Evolutionary conservation across 179 eudicot species (phyloP), one percentile per base, ranked within the genome.

Genomic region (Silene vulgaris): DNA sequence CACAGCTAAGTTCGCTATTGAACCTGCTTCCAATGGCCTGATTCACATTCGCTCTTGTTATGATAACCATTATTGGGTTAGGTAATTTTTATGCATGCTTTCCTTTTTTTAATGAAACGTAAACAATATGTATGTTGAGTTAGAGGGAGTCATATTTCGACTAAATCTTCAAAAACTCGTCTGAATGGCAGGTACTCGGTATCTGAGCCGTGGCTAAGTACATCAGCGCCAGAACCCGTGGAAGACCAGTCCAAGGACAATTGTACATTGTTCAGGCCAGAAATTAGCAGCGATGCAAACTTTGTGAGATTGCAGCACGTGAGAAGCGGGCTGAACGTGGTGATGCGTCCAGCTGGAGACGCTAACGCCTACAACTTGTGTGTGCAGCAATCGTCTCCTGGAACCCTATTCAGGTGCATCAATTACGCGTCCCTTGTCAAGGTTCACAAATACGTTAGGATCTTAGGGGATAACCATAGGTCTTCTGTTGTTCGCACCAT

Each of bases 21-120:
- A 63, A 21, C 67, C 67, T 9, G 32, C 67, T 63, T 1, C 67
- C 5, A 23, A 63, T 63, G 67, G 67, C 6, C 67, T 63, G 1
- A 3, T 63, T 63, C 67, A 63, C 28, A 63, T 63, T 19, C 67
- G 67, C 8, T 63, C 67, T 19, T 63, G 67, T 23, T 63, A 21
- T 16, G 32, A 21, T 7, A 63, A 63, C 67, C 32, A 26, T 23
- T 63, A 63, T 16, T 63, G 67, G 67, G 67, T 63, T 21, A 21
- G 67, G 67, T 63, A 23, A 3, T 9, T 8, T 63, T 29, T 63
- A 1, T 1, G 13, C 35, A 1, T 1, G 13, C 35, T 29, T 5
- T 11, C 1, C 11, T 19, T 12, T 12, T 12, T 59, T 23, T 23
- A 23, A 23, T 23, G 26, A 23, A 23, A 23, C 26, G 26, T 23